Evolutionary conservation across 1,284 basidiomycete genomes (phyloP).

Genomic region (Moniliophthora roreri): DNA sequence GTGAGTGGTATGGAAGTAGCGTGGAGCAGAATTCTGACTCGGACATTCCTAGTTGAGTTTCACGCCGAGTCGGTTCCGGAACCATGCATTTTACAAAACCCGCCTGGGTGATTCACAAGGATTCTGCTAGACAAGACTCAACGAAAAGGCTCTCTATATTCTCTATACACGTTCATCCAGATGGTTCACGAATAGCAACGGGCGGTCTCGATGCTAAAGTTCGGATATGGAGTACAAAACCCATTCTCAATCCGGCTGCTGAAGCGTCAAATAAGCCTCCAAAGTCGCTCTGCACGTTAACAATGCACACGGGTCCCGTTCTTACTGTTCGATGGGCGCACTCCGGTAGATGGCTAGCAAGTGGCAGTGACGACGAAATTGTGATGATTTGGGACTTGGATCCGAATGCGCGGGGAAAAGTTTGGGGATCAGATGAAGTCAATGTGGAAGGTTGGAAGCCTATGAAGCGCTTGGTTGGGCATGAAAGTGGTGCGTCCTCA

Average conservation of each 20-base stretch:
- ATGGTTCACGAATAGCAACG: constrained; percentile 94
- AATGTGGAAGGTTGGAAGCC: constrained; percentile 99
- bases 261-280: constrained; percentile 79
- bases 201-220: constrained; percentile 95
- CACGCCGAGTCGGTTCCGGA: not conserved
- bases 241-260: constrained; percentile 77
- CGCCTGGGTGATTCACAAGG: constrained; percentile 72
- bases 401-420: constrained; percentile 82
- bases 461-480: constrained; percentile 86
- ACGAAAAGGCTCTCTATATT: constrained; percentile 87
- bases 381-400: constrained; percentile 98
- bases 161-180: constrained; percentile 92
- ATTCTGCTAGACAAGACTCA: constrained; percentile 44
- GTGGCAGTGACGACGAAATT: constrained; percentile 94
- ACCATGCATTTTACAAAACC: constrained; percentile 83
- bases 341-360: constrained; percentile 91
- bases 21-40: too few species aligned
- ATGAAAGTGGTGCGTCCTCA: constrained; percentile 75
- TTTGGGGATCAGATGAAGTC: constrained; percentile 91
- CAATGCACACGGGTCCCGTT: constrained; percentile 94
- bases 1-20: too few species aligned
- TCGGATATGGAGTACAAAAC: constrained; percentile 95
- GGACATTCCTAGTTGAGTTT: not conserved
- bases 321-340: constrained; percentile 96
- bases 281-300: constrained; percentile 87